Percentiles rank a stretch among this genome's conserved stretches.
Conservation (phyloP, 495 filamentous ascomycete species). For the Tirmania nivea region DNA sequence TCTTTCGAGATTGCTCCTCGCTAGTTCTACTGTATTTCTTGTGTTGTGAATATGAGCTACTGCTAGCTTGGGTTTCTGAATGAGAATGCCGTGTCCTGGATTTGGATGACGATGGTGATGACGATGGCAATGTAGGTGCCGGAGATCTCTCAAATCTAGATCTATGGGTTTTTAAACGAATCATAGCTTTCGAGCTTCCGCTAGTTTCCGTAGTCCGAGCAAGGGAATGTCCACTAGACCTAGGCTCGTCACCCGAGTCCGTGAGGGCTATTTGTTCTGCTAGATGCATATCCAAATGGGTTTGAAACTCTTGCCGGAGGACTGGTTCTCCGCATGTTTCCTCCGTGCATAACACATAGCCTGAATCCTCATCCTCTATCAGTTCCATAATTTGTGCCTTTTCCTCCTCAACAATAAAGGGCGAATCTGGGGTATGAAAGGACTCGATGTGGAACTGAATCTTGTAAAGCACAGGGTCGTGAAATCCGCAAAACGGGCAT, state of each 20-base stretch:
- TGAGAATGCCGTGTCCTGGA: no score
- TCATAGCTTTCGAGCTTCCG: no score
- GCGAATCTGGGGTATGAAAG: constrained; percentile 32
- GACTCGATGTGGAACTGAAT: constrained; percentile 37
- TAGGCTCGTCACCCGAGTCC: constrained; percentile 17
- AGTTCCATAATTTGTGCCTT: constrained; percentile 5
- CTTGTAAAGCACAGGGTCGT: constrained; percentile 20
- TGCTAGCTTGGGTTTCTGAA: no score
- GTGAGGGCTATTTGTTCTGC: constrained; percentile 35
- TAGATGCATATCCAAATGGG: constrained; percentile 53
- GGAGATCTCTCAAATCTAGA: no score
- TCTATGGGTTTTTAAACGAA: no score
- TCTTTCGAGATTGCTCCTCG: no score
- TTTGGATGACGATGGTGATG: constrained; percentile 4
- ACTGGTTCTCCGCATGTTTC: constrained; percentile 53
- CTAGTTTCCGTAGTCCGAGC: no score
- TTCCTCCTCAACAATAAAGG: constrained; percentile 28
- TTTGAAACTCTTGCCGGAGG: constrained; percentile 36
- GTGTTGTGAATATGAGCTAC: no score
- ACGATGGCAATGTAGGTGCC: neutral
- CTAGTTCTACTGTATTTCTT: no score
- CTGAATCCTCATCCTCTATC: constrained; percentile 19
- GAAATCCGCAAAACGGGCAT: constrained; percentile 29
- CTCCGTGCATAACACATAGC: constrained; percentile 44
- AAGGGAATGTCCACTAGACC: no score